Evolutionary conservation across 192 early-diverging fungal genomes (phyloP).

Genomic region (Chytriomyces hyalinus): DNA sequence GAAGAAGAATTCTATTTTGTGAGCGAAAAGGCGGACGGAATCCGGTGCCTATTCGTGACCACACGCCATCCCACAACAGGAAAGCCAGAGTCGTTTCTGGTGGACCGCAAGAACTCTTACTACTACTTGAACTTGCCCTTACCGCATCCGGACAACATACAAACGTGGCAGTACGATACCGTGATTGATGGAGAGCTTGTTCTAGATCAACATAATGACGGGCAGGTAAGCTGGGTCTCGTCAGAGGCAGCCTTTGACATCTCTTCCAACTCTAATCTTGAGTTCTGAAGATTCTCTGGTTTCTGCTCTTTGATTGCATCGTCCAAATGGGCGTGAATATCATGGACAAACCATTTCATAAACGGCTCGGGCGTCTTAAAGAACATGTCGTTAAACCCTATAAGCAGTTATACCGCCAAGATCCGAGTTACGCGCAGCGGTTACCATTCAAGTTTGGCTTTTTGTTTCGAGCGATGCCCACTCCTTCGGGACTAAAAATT

Average conservation of each 20-base stretch:
- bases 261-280: constrained; percentile 16
- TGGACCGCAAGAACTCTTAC: constrained; percentile 90
- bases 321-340: constrained; percentile 60
- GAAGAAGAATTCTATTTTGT: constrained; percentile 63
- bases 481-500: constrained; percentile 24
- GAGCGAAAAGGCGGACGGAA: constrained; percentile 65
- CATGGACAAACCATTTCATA: constrained; percentile 62
- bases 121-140: constrained; percentile 61
- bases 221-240: background rate
- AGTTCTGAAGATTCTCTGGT: constrained; percentile 43
- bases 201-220: constrained; percentile 66
- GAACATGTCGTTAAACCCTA: constrained; percentile 72
- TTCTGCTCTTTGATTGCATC: constrained; percentile 74
- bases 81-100: constrained; percentile 43
- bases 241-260: background rate
- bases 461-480: constrained; percentile 2
- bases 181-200: constrained; percentile 94
- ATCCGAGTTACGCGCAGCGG: constrained; percentile 39
- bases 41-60: constrained; percentile 57
- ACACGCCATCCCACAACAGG: constrained; percentile 26
- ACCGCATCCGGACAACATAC: constrained; percentile 51
- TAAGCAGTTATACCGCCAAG: constrained; percentile 47
- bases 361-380: constrained; percentile 73
- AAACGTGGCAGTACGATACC: constrained; percentile 67
- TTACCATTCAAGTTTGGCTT: constrained; percentile 59